Evolutionary conservation across 257 asterid species (phyloP).

Genomic region (Thymus quinquecostatus): DNA sequence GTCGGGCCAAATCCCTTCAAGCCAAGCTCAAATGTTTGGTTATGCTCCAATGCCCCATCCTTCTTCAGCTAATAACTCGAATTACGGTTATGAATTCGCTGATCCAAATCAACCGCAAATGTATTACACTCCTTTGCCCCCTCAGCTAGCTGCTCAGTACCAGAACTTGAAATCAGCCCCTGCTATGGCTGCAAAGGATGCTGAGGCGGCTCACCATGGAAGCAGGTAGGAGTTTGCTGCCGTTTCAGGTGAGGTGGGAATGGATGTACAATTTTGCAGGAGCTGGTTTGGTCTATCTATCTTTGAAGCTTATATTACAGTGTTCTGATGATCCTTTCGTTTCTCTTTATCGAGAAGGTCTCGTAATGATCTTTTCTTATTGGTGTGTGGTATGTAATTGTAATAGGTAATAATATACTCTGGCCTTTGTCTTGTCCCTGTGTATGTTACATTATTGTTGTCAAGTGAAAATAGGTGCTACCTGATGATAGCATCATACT

Average conservation of each 20-base stretch:
- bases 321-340: slow-evolving; percentile 30
- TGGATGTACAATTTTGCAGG: slow-evolving; percentile 69
- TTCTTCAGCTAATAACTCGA: slow-evolving; percentile 48
- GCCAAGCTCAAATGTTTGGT: slow-evolving; percentile 61
- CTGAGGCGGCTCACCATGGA: slow-evolving; percentile 49
- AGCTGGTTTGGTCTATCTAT: slow-evolving; percentile 49
- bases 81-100: slow-evolving; percentile 60
- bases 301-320: slow-evolving; percentile 40
- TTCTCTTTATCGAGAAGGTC: slow-evolving; percentile 17
- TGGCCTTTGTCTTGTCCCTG: slow-evolving; percentile 31
- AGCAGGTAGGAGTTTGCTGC: slow-evolving; percentile 41
- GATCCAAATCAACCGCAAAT: slow-evolving; percentile 62
- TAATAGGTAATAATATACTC: slow-evolving; percentile 46
- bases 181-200: slow-evolving; percentile 43
- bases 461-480: slow-evolving; percentile 35
- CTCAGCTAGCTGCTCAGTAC: slow-evolving; percentile 69
- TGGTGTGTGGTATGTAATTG: slow-evolving; percentile 59
- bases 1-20: slow-evolving; percentile 53
- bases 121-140: slow-evolving; percentile 65
- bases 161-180: slow-evolving; percentile 56
- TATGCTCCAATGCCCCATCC: slow-evolving; percentile 66
- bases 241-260: slow-evolving; percentile 52
- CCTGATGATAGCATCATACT: slow-evolving; percentile 40
- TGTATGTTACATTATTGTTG: slow-evolving; percentile 31
- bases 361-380: slow-evolving; percentile 31